phyloP scores from a whole-genome alignment of 148 eudicot species.

The Nyssa sinensis region DNA sequence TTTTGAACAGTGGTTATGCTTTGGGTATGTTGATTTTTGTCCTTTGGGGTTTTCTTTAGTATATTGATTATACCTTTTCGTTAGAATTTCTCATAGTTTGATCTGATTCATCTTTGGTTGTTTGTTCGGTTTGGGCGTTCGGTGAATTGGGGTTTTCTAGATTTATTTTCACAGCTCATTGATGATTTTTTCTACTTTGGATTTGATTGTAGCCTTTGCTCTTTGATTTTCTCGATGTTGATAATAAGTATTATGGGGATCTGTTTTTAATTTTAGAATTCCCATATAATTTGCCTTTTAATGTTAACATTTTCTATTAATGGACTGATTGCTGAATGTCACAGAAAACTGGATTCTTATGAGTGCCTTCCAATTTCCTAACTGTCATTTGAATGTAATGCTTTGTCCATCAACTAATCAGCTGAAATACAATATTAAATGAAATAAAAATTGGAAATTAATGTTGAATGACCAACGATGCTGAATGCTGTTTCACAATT shows the following conservation, averaged over 20 bases:
- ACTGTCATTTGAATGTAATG: background rate
- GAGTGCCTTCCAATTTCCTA: background rate
- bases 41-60: conserved; percentile 11
- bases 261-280: background rate
- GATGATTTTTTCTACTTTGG: background rate
- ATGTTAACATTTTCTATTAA: background rate
- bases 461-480: background rate
- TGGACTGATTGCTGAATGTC: background rate
- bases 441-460: background rate
- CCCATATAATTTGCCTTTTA: background rate
- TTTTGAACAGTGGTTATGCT: conserved; percentile 6
- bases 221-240: background rate
- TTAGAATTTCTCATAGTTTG: conserved; percentile 18
- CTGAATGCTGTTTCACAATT: background rate
- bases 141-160: conserved; percentile 7
- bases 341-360: background rate
- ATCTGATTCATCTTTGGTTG: conserved; percentile 22
- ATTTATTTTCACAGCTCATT: background rate
- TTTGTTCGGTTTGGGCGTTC: conserved; percentile 11
- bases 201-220: background rate
- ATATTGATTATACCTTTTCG: background rate
- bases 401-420: background rate
- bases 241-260: conserved; percentile 5
- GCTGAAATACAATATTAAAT: background rate
- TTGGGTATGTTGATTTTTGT: conserved; percentile 23